Evolutionary conservation across 495 filamentous ascomycete genomes (phyloP).

Genomic region (Tuber borchii): DNA sequence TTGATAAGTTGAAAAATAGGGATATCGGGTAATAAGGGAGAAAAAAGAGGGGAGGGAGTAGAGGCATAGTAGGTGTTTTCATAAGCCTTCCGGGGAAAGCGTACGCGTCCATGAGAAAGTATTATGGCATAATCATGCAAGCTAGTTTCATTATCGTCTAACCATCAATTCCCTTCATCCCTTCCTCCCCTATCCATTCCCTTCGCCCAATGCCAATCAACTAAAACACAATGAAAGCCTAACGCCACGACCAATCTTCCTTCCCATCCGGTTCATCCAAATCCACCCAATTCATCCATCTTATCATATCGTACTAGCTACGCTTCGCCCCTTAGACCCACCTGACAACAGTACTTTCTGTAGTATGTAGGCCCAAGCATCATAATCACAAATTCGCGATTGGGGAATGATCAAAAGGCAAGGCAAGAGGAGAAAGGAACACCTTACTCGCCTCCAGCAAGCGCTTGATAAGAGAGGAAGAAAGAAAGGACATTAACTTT

Average conservation of each 20-base stretch:
- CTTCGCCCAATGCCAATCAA: not conserved
- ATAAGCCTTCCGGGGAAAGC: not conserved
- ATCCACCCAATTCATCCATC: not conserved
- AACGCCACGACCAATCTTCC: constrained; percentile 3
- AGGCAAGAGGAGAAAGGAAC: not conserved
- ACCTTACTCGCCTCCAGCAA: constrained; percentile 4
- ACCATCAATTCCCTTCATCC: not conserved
- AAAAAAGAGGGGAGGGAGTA: not conserved
- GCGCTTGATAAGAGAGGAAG: not conserved
- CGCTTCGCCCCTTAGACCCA: not conserved
- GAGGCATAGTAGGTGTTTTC: not conserved
- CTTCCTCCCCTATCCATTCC: not conserved
- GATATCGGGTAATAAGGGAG: not conserved
- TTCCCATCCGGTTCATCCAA: not conserved
- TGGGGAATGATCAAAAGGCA: not conserved
- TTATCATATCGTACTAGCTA: not conserved
- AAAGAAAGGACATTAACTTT: constrained; percentile 1
- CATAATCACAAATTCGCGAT: not conserved
- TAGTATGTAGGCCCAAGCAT: not conserved
- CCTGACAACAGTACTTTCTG: not conserved
- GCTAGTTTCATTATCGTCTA: not conserved
- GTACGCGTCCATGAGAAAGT: not conserved
- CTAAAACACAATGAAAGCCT: not conserved
- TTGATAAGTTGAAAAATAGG: not conserved
- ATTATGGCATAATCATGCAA: not conserved